Evolutionary conservation across 306 rosid genomes (phyloP).

Genomic region (Ormosia semicastrata): DNA sequence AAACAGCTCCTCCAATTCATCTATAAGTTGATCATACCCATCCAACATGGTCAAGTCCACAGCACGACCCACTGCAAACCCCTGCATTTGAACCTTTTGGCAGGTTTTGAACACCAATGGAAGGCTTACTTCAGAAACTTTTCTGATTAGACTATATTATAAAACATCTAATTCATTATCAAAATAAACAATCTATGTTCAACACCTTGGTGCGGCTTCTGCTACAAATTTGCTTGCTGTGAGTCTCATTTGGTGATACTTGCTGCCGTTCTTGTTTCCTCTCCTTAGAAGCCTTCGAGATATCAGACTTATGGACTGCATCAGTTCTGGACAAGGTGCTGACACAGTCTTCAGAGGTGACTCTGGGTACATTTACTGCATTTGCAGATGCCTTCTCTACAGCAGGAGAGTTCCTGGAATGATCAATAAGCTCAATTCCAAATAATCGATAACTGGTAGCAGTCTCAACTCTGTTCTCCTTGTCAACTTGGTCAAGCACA

Average conservation of each 20-base stretch:
- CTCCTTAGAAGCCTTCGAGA: slow-evolving; percentile 53
- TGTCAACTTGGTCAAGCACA: slow-evolving; percentile 46
- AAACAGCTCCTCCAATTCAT: slow-evolving; percentile 79
- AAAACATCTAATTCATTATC: background rate
- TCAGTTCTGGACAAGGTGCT: slow-evolving; percentile 45
- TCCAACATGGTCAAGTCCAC: slow-evolving; percentile 79
- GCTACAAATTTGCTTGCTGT: slow-evolving; percentile 57
- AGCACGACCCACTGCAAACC: slow-evolving; percentile 90
- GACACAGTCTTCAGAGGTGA: slow-evolving; percentile 42
- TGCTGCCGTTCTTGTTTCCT: slow-evolving; percentile 45
- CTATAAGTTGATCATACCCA: slow-evolving; percentile 74
- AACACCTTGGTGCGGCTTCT: slow-evolving; percentile 93
- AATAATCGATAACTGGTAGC: slow-evolving; percentile 64
- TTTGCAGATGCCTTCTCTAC: slow-evolving; percentile 41
- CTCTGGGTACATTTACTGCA: slow-evolving; percentile 17
- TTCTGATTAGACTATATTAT: background rate
- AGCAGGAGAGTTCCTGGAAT: slow-evolving; percentile 32
- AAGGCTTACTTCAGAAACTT: slow-evolving; percentile 26
- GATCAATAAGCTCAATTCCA: slow-evolving; percentile 65
- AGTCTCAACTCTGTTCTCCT: slow-evolving; percentile 59
- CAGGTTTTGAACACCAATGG: slow-evolving; percentile 25
- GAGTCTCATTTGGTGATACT: slow-evolving; percentile 52
- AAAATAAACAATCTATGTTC: background rate
- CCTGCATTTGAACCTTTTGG: slow-evolving; percentile 93
- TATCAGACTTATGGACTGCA: slow-evolving; percentile 49